Evolutionary conservation across 164 flowering plant genomes (phyloP).

Genomic region (Protea cynaroides): DNA sequence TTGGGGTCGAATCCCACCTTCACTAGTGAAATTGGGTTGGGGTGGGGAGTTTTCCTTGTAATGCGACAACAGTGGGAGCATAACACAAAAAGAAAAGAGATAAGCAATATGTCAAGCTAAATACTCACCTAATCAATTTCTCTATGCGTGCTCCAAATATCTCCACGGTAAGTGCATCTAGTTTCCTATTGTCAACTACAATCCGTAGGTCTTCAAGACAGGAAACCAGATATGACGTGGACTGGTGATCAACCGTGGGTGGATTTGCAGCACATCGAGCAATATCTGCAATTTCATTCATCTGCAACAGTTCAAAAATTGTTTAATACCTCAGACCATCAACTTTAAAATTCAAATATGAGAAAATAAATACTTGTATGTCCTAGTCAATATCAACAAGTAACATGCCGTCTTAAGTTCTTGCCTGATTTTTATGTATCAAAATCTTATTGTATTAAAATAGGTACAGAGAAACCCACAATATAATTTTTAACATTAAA

Average conservation of each 20-base stretch:
- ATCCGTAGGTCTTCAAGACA: slow-evolving; percentile 83
- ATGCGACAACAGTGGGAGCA: too few species aligned
- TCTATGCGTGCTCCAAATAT: slow-evolving; percentile 97
- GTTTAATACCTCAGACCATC: not conserved
- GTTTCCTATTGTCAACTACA: slow-evolving; percentile 68
- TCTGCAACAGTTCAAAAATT: slow-evolving; percentile 42
- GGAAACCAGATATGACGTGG: slow-evolving; percentile 55
- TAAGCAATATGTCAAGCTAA: slow-evolving; percentile 7
- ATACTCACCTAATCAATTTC: slow-evolving; percentile 75
- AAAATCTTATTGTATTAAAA: too few species aligned
- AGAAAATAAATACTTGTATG: not conserved
- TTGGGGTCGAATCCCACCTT: too few species aligned
- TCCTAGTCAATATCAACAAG: not conserved
- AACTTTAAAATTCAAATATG: not conserved
- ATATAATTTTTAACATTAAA: too few species aligned
- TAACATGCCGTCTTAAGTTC: too few species aligned
- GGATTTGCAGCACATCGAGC: slow-evolving; percentile 84
- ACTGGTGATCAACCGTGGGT: slow-evolving; percentile 64
- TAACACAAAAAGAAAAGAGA: too few species aligned
- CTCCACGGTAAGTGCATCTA: slow-evolving; percentile 87
- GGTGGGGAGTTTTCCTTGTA: too few species aligned
- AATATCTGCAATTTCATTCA: slow-evolving; percentile 94
- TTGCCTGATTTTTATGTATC: too few species aligned
- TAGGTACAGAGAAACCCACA: too few species aligned
- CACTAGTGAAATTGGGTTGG: too few species aligned